Base-by-base conservation (phyloP, 2,329 filamentous ascomycete species). In the Ophiostoma ulmi region DNA sequence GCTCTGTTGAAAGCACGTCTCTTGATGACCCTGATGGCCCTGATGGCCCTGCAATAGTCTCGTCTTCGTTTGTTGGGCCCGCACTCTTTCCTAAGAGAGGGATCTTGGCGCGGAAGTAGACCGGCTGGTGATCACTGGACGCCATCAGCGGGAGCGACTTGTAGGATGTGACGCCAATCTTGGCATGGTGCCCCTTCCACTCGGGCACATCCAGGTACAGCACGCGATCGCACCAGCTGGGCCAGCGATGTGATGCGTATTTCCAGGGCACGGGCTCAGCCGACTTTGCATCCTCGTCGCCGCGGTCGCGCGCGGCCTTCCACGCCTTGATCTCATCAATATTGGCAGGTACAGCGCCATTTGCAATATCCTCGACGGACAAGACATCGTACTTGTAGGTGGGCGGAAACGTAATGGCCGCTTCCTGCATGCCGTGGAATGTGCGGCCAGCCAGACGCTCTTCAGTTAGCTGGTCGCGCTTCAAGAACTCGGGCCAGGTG, bases 221-320 rank as follows among this genome's bases (percentile, higher is more conserved):
- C 26, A 98, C 90, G 3, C 95, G 88, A 79, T 98, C 95, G 76
- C 93, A 97, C 95, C 94, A 98, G 76, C 90, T 90, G 0, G 95
- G 94, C 85, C 92, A 96, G 65, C 95, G 89, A 78, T 96, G 91
- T 71, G 84, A 83, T 8, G 93, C 91, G 86, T 93, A 97, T 41
- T 83, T 80, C 89, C 91, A 94, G 13, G 82, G 80, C 4, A 85
- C 79, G 2, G 81, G 72, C 2, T 69, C 63, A 3, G 11, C 22
- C 4, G 70, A 39, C 7, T 39, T 36, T 22, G 35, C 20, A 17
- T 39, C 61, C 20, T 36, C 14, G 3, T 35, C 39, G 31, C 58
- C 58, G 20, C 31, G 22, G 38, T 52, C 73, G 17, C 78, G 35
- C 39, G 14, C 66, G n/a, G 26, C 44, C 48, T 39, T 35, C 70